Percentiles rank a stretch among this genome's conserved stretches.
Evolutionary conservation across 2,329 filamentous ascomycete species (phyloP).

Genomic region (Aspergillus alliaceus): DNA sequence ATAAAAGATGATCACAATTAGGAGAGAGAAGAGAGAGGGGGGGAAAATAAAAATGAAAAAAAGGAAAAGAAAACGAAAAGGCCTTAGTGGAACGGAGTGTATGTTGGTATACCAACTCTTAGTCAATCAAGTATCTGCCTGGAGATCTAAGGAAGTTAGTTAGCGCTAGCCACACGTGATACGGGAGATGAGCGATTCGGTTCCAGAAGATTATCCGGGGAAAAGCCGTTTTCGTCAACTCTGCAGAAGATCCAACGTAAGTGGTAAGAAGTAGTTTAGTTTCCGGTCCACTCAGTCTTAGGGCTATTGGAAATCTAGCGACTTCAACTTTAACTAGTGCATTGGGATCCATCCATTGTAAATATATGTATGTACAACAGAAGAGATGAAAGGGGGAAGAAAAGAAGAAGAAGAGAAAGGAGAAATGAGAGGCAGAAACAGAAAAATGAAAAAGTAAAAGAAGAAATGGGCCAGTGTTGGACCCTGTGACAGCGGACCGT

Average conservation of each 20-base stretch:
- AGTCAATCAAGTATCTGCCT: too few species aligned
- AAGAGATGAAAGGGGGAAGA: not conserved
- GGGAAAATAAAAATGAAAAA: not conserved
- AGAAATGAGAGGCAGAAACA: not conserved
- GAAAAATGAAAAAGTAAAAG: not conserved
- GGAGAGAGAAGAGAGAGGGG: too few species aligned
- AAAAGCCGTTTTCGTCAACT: conserved; percentile 6
- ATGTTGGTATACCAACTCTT: too few species aligned
- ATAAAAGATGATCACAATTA: too few species aligned
- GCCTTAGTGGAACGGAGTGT: too few species aligned
- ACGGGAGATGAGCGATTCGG: conserved; percentile 11
- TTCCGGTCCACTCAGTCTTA: not conserved
- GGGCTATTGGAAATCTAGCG: not conserved
- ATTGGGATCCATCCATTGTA: not conserved
- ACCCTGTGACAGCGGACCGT: conserved; percentile 1
- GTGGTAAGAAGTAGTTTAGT: not conserved
- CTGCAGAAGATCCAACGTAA: not conserved
- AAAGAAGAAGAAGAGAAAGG: not conserved
- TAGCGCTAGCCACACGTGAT: conserved; percentile 10
- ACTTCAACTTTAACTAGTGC: not conserved
- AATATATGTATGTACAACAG: not conserved
- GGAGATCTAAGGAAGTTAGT: too few species aligned
- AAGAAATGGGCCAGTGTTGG: not conserved
- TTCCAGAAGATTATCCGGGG: conserved; percentile 1
- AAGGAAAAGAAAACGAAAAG: not conserved